Evolutionary conservation across 2,329 filamentous ascomycete genomes (phyloP).

Genomic region (Talaromyces sp.): DNA sequence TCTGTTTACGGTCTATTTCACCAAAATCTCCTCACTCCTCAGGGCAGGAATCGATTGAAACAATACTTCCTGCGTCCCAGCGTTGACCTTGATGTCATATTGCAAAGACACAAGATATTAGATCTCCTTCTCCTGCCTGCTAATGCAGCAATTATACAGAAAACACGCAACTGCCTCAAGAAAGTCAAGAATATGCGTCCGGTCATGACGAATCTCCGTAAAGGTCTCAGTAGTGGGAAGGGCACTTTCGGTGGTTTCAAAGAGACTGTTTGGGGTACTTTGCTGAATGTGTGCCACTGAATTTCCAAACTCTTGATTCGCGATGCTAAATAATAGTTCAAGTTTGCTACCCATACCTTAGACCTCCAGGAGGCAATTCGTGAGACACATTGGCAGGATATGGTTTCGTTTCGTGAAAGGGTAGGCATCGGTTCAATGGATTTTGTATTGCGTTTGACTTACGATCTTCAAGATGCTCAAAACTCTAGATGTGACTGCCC

Average conservation of each 20-base stretch:
- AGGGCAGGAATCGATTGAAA: constrained; percentile 72
- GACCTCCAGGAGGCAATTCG: constrained; percentile 64
- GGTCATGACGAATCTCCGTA: constrained; percentile 67
- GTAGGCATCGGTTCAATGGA: constrained; percentile 32
- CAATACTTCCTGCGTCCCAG: constrained; percentile 79
- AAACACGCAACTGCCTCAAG: constrained; percentile 60
- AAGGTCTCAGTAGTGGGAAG: constrained; percentile 63
- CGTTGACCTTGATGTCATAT: constrained; percentile 64
- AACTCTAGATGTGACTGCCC: constrained; percentile 55
- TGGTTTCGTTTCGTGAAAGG: constrained; percentile 54
- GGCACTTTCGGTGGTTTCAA: constrained; percentile 56
- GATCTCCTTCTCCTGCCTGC: constrained; percentile 63
- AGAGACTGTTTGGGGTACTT: constrained; percentile 68
- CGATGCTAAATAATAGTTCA: constrained; percentile 22
- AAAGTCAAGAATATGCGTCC: constrained; percentile 73
- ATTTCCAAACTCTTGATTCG: background rate
- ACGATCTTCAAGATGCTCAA: constrained; percentile 51
- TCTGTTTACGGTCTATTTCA: constrained; percentile 83
- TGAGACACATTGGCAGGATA: constrained; percentile 55
- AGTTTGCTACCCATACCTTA: constrained; percentile 70
- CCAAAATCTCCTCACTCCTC: constrained; percentile 68
- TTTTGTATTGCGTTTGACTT: background rate
- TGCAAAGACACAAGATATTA: constrained; percentile 68
- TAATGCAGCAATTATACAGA: constrained; percentile 58
- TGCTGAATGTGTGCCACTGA: constrained; percentile 50